Conservation (phyloP, 805 yeast genomes). For the Myxozyma mucilagina region DNA sequence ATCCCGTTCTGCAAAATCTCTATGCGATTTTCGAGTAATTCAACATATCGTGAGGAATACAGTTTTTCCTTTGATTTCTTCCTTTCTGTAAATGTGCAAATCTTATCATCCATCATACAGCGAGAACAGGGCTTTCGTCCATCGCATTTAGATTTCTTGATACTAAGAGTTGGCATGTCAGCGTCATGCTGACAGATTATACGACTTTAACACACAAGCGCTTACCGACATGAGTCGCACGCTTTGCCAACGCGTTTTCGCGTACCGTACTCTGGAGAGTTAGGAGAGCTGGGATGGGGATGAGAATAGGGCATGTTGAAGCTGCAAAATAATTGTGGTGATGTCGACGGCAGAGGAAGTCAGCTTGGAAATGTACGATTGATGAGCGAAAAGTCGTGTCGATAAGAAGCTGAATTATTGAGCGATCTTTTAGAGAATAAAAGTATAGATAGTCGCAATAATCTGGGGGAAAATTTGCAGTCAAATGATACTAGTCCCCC, state of each 20-base stretch:
- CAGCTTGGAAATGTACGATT: background rate
- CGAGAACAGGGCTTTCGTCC: constrained; percentile 53
- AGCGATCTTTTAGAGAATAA: no score
- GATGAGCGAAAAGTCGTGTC: no score
- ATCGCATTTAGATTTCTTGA: constrained; percentile 42
- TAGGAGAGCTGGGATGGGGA: constrained; percentile 13
- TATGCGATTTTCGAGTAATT: constrained; percentile 59
- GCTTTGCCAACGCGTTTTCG: constrained; percentile 50
- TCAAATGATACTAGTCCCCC: no score
- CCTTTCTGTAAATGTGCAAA: constrained; percentile 58
- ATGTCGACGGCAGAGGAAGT: background rate
- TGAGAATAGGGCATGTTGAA: constrained; percentile 14
- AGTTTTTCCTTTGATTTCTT: constrained; percentile 54
- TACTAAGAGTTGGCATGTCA: background rate
- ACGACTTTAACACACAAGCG: background rate
- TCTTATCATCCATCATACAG: constrained; percentile 55
- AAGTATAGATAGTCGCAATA: no score
- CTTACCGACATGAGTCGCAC: constrained; percentile 49
- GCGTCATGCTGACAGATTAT: background rate
- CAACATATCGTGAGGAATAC: constrained; percentile 58
- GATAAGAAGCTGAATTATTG: no score
- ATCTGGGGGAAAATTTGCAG: no score
- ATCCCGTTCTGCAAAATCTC: constrained; percentile 45
- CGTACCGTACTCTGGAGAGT: constrained; percentile 23
- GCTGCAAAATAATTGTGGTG: background rate